Base-by-base conservation (phyloP, 768 basidiomycete species). In the Trametes punicea region DNA sequence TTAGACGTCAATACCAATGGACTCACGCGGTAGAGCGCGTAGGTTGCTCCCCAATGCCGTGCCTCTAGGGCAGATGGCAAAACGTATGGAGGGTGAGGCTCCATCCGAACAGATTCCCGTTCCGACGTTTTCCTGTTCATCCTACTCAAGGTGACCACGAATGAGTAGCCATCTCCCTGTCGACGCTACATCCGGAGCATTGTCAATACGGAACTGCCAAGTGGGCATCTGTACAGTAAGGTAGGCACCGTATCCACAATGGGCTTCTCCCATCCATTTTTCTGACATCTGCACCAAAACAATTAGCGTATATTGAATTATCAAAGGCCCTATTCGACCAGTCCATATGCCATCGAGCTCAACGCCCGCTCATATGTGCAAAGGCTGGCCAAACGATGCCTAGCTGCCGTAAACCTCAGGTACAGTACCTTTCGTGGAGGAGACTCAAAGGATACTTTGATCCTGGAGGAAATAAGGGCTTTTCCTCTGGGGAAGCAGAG, bases 21-120 rank as follows among this genome's bases (percentile, higher is more conserved):
- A 84, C 87, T 73, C 72, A 94, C 92, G 63, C 93, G 84, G 70
- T 93, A 90, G 50, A 96, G 72, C 36, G 90, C 89, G 64, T 90
- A 93, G 3, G 87, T 88, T 15, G 93, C 93, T 34, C 87, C 93
- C 86, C 90, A 94, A 67, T 97, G 94, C 51, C 86, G 88, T 26
- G 93, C 93, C 71, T 96, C 91, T 21, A 86, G 67, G 6, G 84
- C 78, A n/a, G 85, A 84, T 2, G 81, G 76, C 58, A 82, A 76
- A 41, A 79, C 72, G 61, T 89, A 81, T 6, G 85, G 79, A 1
- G 90, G 88, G 65, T 87, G 81, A 5, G 93, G 87, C 57, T 84
- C 83, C 60, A 97, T 71, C 42, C 82, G 77, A 15, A 93, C 85
- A 4, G 73, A 78, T 65, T 93, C 90, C 51, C 71, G 77, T 60